These are phyloP conservation scores for Escallonia rubra DNA, from an alignment of 129 eudicot genomes.

Conservation along the genomic window DNA sequence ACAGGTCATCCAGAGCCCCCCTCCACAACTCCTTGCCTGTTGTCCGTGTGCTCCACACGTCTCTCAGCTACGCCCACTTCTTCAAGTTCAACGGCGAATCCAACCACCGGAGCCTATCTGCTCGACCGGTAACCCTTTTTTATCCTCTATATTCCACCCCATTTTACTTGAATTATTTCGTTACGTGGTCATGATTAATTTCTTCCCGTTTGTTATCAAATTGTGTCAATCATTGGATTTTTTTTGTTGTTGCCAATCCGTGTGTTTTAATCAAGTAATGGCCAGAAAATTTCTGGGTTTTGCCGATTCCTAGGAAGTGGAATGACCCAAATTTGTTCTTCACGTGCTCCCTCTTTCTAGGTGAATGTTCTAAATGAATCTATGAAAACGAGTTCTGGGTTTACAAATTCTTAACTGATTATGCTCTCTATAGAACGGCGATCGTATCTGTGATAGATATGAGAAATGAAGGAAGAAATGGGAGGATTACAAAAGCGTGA, in stretches of 20 bases:
- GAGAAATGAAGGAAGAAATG: no score
- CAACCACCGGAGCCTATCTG: conserved; percentile 6
- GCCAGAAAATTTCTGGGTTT: neutral
- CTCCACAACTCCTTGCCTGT: neutral
- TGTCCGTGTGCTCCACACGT: conserved; percentile 35
- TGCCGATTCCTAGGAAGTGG: no score
- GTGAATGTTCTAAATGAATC: no score
- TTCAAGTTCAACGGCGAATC: neutral
- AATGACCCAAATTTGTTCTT: no score
- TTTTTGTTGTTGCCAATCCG: neutral
- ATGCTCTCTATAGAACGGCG: no score
- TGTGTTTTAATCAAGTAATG: neutral
- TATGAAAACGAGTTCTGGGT: no score
- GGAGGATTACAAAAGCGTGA: no score
- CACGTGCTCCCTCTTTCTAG: no score
- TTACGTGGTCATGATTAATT: neutral
- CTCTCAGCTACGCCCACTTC: conserved; percentile 11
- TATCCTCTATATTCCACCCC: neutral
- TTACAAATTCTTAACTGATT: no score
- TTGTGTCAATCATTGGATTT: neutral
- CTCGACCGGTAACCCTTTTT: conserved; percentile 7
- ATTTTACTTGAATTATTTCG: neutral
- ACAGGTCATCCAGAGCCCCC: no score
- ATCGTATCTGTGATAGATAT: no score
- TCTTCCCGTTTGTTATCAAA: neutral